These are phyloP conservation scores for Mycena belliarum DNA, from an alignment of 768 basidiomycete species.

Conservation along the genomic window DNA sequence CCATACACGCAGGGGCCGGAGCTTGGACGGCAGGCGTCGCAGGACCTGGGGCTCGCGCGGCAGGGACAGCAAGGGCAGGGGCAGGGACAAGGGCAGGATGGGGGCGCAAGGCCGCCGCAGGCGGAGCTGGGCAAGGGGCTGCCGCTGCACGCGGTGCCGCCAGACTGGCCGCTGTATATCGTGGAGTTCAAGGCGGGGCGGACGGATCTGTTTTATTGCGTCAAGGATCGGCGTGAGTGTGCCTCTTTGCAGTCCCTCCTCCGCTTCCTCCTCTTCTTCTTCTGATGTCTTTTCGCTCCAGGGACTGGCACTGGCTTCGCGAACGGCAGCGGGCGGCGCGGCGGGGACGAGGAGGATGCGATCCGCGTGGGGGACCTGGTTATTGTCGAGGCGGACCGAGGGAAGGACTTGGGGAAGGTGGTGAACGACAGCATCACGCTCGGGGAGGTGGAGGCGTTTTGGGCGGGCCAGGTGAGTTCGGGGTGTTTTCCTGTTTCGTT, in stretches of 20 bases:
- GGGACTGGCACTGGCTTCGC: too few species aligned
- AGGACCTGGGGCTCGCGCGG: too few species aligned
- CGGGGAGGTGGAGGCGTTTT: slow-evolving; percentile 88
- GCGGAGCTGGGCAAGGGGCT: slow-evolving; percentile 86
- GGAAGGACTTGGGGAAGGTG: slow-evolving; percentile 89
- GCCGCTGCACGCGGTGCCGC: slow-evolving; percentile 79
- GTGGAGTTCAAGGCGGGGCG: slow-evolving; percentile 98
- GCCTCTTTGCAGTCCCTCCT: too few species aligned
- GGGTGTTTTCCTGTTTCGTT: neutral
- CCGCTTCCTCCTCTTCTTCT: too few species aligned
- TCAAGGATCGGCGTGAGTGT: too few species aligned
- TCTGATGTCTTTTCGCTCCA: too few species aligned
- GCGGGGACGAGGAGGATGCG: neutral
- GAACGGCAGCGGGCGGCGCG: neutral
- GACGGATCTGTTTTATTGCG: slow-evolving; percentile 90
- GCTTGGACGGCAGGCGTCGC: too few species aligned
- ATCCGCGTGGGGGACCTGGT: slow-evolving; percentile 89
- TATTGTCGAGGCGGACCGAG: slow-evolving; percentile 95
- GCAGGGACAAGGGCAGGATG: too few species aligned
- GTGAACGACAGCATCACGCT: slow-evolving; percentile 89
- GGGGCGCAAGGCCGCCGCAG: neutral
- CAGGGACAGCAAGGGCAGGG: too few species aligned
- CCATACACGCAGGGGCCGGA: too few species aligned
- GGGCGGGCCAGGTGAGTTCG: slow-evolving; percentile 45
- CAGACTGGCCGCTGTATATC: slow-evolving; percentile 89